Base-by-base conservation (phyloP, 2,329 filamentous ascomycete genomes). In the Arthroderma sp. region DNA sequence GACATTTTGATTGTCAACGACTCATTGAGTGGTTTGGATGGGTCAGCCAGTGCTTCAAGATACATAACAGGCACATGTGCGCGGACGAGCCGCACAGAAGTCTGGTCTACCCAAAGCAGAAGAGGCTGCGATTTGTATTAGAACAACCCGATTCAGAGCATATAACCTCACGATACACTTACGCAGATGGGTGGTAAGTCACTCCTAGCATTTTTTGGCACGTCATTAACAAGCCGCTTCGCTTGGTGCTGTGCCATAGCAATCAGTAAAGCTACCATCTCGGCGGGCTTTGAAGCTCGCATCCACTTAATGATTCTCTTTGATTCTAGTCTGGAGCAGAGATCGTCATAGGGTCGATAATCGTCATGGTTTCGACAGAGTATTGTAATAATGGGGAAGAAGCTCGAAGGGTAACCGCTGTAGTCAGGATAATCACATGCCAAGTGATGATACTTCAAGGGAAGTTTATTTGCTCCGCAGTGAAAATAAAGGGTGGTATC, bases 201-300 rank as follows among this genome's bases (percentile, higher is more conserved):
- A 22, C 15, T 22, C 15, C 15, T 22, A 22, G 15, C 15, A 22
- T 22, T 22, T 22, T 22, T 22, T 22, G 15, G 15, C 15, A 22
- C 11, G 11, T 29, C 28, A 29, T 31, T 22, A 2, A 32, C 7
- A 31, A 42, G 37, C 10, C 10, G 32, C 29, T 11, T 38, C 15
- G 40, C 40, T 31, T 47, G 41, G 30, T 44, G 10, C 22, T 47
- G 45, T 10, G 45, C 45, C 36, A 40, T 30, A 3, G 45, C 45
- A 27, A 47, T 28, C 40, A 47, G 31, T 4, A 47, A 11, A n/a
- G 36, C 29, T 30, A 40, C 28, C 10, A 47, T 4, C 31, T 47
- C 40, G 5, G 45, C 45, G 22, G 11, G 11, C 28, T 47, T 43
- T 1, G 36, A 44, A 8, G 40, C 30, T 11, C 34, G 5, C 5